A percentile compares a stretch with the other conserved stretches of the same genome.
Evolutionary conservation across 306 rosid species (phyloP).

Genomic region (Morella rubra): DNA sequence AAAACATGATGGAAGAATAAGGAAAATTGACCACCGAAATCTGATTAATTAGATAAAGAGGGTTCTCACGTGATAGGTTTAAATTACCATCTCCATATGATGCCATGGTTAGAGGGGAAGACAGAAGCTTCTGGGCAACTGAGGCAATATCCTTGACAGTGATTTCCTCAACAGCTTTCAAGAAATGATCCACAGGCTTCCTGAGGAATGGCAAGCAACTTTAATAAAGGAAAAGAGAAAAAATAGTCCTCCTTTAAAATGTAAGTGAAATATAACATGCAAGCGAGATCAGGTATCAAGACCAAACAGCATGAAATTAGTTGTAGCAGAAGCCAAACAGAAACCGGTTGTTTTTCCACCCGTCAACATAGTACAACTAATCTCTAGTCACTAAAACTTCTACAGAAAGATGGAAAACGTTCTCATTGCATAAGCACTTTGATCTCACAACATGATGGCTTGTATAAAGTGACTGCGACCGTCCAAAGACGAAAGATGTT

Average conservation of each 20-base stretch:
- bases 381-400: neutral
- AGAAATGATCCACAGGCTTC: constrained; percentile 71
- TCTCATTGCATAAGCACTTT: neutral
- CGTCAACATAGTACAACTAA: neutral
- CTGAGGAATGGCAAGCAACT: constrained; percentile 34
- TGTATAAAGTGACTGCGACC: neutral
- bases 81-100: constrained; percentile 84
- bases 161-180: constrained; percentile 78
- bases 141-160: constrained; percentile 64
- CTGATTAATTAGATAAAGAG: neutral
- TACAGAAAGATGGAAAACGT: neutral
- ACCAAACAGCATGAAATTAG: neutral
- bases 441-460: neutral
- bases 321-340: neutral
- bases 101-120: constrained; percentile 92
- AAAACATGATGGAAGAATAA: constrained; percentile 10
- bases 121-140: constrained; percentile 67
- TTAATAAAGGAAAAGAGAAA: constrained; percentile 10
- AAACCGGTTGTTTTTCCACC: neutral
- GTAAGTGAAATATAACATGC: neutral
- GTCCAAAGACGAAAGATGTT: neutral
- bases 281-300: constrained; percentile 1
- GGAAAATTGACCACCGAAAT: constrained; percentile 3
- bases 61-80: neutral
- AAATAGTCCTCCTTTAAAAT: neutral